These are phyloP conservation scores for Rutidosis leptorrhynchoides DNA, from an alignment of 129 eudicot species.

Conservation along the genomic window DNA sequence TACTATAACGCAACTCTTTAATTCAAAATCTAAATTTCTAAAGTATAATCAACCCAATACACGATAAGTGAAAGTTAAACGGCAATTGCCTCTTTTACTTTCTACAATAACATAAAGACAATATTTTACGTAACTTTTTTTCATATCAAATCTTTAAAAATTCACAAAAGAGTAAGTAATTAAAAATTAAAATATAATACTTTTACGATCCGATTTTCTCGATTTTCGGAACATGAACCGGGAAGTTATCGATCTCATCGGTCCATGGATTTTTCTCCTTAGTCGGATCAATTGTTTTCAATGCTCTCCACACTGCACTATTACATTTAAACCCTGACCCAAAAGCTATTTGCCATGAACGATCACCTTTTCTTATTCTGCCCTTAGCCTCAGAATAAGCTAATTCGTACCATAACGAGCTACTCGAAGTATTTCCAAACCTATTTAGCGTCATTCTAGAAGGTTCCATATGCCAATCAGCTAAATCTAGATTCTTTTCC, in stretches of 20 bases:
- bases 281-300: slow-evolving; percentile 45
- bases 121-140: neutral
- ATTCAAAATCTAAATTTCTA: neutral
- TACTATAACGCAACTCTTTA: neutral
- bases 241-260: slow-evolving; percentile 54
- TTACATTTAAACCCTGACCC: slow-evolving; percentile 54
- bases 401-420: slow-evolving; percentile 65
- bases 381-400: slow-evolving; percentile 72
- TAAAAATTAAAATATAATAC: neutral
- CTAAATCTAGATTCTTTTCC: slow-evolving; percentile 60
- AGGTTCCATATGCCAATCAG: slow-evolving; percentile 78
- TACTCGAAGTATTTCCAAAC: slow-evolving; percentile 67
- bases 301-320: slow-evolving; percentile 59
- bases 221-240: slow-evolving; percentile 54
- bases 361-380: slow-evolving; percentile 55
- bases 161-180: neutral
- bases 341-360: slow-evolving; percentile 58
- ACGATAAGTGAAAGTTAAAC: slow-evolving; percentile 16
- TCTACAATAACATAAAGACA: slow-evolving; percentile 22
- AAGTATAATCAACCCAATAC: slow-evolving; percentile 18
- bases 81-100: slow-evolving; percentile 28
- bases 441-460: slow-evolving; percentile 67
- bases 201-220: slow-evolving; percentile 33
- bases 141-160: neutral
- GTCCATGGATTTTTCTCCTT: slow-evolving; percentile 55